Evolutionary conservation across 2,329 filamentous ascomycete genomes (phyloP), one percentile per base, ranked within the genome.

Genomic region (Ceratocystis albifundus): DNA sequence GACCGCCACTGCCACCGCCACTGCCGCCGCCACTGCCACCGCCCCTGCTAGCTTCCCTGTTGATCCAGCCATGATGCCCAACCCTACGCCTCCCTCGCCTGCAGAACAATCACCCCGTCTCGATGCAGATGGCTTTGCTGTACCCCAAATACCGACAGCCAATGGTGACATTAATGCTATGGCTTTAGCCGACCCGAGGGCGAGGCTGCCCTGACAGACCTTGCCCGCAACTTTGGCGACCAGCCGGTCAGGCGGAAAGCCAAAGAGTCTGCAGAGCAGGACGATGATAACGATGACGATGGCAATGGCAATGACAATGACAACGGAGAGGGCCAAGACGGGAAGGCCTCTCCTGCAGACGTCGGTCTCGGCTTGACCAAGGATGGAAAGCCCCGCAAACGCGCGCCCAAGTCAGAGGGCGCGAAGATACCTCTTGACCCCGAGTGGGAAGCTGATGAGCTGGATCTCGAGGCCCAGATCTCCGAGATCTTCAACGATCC

Each of bases 71-170:
- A 55, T 65, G 25, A 65, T 50, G 8, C 28, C 15, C 17, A 4
- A 10, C 4, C 41, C 25, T 2, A 48, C 36, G 8, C 30, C 41
- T 4, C 25, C 50, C 3, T 22, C 15, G 8, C 15, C 62, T 1
- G 32, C 55, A 65, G 15, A 59, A 62, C 48, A 53, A 8, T 20
- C 55, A 12, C n/a, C 36, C 20, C 32, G 53, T 28, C 25, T 83
- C 10, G 87, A 89, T 72, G 81, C 84, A 1, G 86, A 89, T 70
- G 87, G 87, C 1, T 89, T 88, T 72, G 82, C 82, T 50, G 85
- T 89, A 41, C 86, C 87, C 0, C 76, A 78, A 0, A 70, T 76
- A 4, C 82, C 81, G 17, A 59, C 53, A 36, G 12, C 66, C 6
- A 45, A 69, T 69, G 8, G 69, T 71, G 17, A 67, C 69, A 44